These are phyloP conservation scores for Suillus luteus DNA, from an alignment of 768 basidiomycete species.

Conservation along the genomic window DNA sequence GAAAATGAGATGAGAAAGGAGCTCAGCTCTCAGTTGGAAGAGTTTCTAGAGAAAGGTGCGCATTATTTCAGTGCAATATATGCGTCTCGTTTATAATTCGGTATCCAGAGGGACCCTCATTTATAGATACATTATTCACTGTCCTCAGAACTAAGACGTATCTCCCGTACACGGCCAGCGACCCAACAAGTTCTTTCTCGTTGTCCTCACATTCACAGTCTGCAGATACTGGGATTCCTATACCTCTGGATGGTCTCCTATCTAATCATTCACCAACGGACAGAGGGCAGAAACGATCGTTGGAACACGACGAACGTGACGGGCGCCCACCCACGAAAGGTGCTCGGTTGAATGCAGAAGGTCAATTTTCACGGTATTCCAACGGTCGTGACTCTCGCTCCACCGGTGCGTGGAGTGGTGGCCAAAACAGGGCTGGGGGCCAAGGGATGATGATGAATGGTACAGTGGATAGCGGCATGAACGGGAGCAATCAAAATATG, in stretches of 20 bases:
- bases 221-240: conserved; percentile 72
- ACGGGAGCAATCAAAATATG: conserved; percentile 24
- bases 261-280: conserved; percentile 48
- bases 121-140: conserved; percentile 85
- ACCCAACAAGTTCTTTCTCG: conserved; percentile 39
- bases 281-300: conserved; percentile 65
- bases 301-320: conserved; percentile 63
- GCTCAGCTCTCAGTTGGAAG: conserved; percentile 74
- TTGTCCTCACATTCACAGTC: conserved; percentile 37
- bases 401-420: conserved; percentile 44
- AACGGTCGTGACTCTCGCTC: conserved; percentile 44
- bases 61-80: conserved; percentile 4
- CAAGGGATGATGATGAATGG: conserved; percentile 23
- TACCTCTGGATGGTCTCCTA: conserved; percentile 70
- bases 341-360: conserved; percentile 63
- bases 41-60: conserved; percentile 91
- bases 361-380: conserved; percentile 65
- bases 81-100: conserved; percentile 16
- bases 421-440: conserved; percentile 31
- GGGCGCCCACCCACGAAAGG: conserved; percentile 67
- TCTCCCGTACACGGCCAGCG: conserved; percentile 64
- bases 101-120: conserved; percentile 60
- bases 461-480: conserved; percentile 27
- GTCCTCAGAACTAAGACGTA: conserved; percentile 86
- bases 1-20: conserved; percentile 83